These are phyloP conservation scores for Thalassiosira allenii DNA, from an alignment of 352 stramenopile species.

Conservation along the genomic window DNA sequence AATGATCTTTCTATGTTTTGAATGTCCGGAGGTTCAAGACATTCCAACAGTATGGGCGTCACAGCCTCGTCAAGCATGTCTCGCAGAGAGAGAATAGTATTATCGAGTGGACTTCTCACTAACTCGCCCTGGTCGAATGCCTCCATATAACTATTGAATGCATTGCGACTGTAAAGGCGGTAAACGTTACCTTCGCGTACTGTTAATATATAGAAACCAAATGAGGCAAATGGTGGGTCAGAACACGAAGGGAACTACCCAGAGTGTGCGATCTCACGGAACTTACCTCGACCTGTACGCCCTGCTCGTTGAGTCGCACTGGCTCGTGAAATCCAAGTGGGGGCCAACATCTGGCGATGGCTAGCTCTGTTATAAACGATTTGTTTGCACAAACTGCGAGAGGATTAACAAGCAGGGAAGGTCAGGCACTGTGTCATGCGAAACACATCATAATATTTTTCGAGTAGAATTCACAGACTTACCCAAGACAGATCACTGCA, in stretches of 20 bases:
- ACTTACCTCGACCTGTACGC: constrained; percentile 68
- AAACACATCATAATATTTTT: too few relatives aligned
- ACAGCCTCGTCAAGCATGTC: constrained; percentile 84
- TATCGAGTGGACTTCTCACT: constrained; percentile 84
- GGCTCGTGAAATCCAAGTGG: constrained; percentile 93
- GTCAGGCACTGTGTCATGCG: too few relatives aligned
- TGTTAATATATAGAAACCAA: too few relatives aligned
- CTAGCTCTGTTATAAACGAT: constrained; percentile 85
- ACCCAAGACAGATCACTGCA: constrained; percentile 87
- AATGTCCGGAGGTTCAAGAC: constrained; percentile 84
- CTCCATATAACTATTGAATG: constrained; percentile 76
- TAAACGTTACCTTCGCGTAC: constrained; percentile 90
- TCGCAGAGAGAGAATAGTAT: constrained; percentile 85
- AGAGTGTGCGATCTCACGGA: too few relatives aligned
- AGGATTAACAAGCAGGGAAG: too few relatives aligned
- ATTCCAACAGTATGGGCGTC: constrained; percentile 80
- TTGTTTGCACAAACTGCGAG: constrained; percentile 75
- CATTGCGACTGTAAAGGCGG: constrained; percentile 89
- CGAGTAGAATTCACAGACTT: too few relatives aligned
- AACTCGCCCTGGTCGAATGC: constrained; percentile 87
- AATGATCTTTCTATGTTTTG: constrained; percentile 83
- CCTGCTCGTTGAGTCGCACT: constrained; percentile 88
- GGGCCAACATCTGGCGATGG: constrained; percentile 81
- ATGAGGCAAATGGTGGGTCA: too few relatives aligned
- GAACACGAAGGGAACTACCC: too few relatives aligned